Base-by-base conservation (phyloP, 306 rosid species). In the Cicer bijugum region DNA sequence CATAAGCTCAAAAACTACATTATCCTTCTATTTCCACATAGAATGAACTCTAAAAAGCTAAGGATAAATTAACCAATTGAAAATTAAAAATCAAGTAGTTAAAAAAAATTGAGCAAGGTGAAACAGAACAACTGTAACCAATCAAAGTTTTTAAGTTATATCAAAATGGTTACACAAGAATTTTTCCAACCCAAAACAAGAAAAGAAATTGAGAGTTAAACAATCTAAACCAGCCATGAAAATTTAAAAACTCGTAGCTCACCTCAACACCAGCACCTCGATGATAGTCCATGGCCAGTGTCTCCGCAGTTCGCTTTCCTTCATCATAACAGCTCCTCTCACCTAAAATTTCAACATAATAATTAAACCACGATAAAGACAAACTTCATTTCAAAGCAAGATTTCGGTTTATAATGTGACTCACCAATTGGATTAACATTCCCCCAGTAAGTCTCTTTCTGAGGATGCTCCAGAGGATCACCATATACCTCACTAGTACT, bases 401-500 rank as follows among this genome's bases (percentile, higher is more conserved):
- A 62, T 50, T 37, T 7, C 23, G 6, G 55, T 61, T 33, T 23
- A 74, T 37, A 16, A 75, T 42, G 78, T 15, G 60, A 44, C 90
- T 74, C 82, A 94, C 98, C 98, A 39, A 94, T 94, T 12, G 96
- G 98, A 84, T 94, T 94, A 10, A 94, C 98, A 87, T 94, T 94
- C 68, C 98, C 98, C 97, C 97, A 91, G 48, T 91, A 94, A 38
- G 97, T 94, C 82, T 94, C 98, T 79, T 88, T 91, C 85, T 94
- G 98, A 14, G 98, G 98, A 88, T 94, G 98, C 89, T 94, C 92
- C 63, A 94, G 81, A 0, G 98, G 98, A 79, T 94, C 98, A 1
- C 97, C 98, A 44, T 94, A 91, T 14, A 94, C 98, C 89, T 94
- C 98, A 80, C 97, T 94, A 1, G 98, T 94, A 76, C 98, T 94